Base-by-base conservation (phyloP, 805 yeast genomes). In the Spathaspora arborariae region DNA sequence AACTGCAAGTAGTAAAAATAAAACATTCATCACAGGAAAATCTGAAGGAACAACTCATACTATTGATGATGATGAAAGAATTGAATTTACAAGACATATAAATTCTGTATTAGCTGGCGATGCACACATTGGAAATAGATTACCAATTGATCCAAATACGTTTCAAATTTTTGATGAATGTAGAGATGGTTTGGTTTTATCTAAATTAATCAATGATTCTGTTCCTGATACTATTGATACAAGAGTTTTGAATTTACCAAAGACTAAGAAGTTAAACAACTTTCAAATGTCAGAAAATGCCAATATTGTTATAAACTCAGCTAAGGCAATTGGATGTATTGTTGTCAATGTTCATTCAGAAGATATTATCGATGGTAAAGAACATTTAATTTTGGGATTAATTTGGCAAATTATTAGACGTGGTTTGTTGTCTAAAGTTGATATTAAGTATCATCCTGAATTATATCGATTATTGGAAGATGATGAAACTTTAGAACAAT, bases 161-260 rank as follows among this genome's bases (percentile, higher is more conserved):
- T 94, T 94, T 74, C 98, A 94, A 72, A 77, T 94, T 48, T 94
- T 94, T 61, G 99, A 94, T 67, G 98, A 94, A 68, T 89, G 96
- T 70, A 81, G 89, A 54, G 99, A 94, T 66, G 98, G 99, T 55
- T 75, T 94, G 58, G 90, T 94, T 21, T 74, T 94, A 48, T 90
- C 98, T 18, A 88, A 89, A 66, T 82, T 94, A 63, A 90, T 94
- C 65, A 94, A 94, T 65, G 99, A 94, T 69, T 89, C 97, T 26
- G 99, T 94, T 27, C 97, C 98, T 7, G 97, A 94, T 68, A 94
- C 99, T 9, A 94, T 94, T 58, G 99, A 94, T 72, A 91, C 97
- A 8, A 87, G 99, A 77, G 99, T 94, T 15, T 79, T 94, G 63
- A 94, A 94, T 67, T 74, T 84, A 64, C 95, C 98, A 20, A 86